Percentiles rank a stretch among this genome's conserved stretches.
phyloP scores from a whole-genome alignment of 148 eudicot genomes.

The Rhododendron molle region DNA sequence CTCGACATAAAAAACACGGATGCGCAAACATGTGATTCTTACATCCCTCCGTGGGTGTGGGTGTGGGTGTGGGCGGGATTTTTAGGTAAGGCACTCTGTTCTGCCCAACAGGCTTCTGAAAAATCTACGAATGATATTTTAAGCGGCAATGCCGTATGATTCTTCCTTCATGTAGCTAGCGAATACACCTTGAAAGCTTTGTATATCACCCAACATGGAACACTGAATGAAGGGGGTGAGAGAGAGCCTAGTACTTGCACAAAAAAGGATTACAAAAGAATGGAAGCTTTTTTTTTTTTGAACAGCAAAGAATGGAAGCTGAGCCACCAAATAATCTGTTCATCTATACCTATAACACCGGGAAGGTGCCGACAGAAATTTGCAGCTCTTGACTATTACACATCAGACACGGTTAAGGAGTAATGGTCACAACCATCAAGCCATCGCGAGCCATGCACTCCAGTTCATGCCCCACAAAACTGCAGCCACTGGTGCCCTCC shows the following conservation, averaged over 20 bases:
- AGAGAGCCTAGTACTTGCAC: conserved; percentile 8
- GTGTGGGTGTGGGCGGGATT: neutral
- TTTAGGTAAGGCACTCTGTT: neutral
- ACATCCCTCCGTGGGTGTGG: neutral
- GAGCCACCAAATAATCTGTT: conserved; percentile 36
- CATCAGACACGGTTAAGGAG: conserved; percentile 39
- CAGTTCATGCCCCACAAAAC: conserved; percentile 42
- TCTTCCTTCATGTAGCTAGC: neutral
- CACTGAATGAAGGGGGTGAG: neutral
- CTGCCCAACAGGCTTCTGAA: neutral
- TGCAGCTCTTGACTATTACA: conserved; percentile 34
- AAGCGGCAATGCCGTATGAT: neutral
- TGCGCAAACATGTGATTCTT: neutral
- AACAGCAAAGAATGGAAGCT: conserved; percentile 20
- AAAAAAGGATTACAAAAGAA: conserved; percentile 35
- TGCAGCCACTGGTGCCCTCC: conserved; percentile 86
- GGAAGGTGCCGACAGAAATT: conserved; percentile 14
- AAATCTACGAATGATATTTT: neutral
- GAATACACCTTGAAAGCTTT: neutral
- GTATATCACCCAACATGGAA: neutral
- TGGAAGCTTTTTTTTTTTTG: conserved; percentile 9
- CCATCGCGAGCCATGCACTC: conserved; percentile 51
- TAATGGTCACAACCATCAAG: conserved; percentile 44
- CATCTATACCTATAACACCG: neutral
- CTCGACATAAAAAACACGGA: neutral